Evolutionary conservation across 805 yeast genomes (phyloP).

Genomic region (Hanseniaspora taiwanica): DNA sequence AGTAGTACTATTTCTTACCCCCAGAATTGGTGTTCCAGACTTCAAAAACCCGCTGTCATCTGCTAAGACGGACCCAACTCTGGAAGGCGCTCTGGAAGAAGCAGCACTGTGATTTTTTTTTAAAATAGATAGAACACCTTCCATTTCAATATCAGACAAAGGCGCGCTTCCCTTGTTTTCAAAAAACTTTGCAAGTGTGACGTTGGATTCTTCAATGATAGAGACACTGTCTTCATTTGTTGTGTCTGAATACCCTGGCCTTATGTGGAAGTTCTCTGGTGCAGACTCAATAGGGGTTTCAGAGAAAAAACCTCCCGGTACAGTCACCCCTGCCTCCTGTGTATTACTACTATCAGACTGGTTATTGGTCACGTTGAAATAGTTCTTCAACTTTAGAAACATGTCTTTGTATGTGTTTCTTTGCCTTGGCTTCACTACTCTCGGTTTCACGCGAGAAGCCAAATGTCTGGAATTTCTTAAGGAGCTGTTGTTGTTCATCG

Average conservation of each 20-base stretch:
- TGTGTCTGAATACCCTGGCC: too few relatives aligned
- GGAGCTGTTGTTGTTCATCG: too few relatives aligned
- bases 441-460: too few relatives aligned
- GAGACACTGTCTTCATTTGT: too few relatives aligned
- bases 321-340: neutral
- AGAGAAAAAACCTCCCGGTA: neutral
- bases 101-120: slow-evolving; percentile 22
- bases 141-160: slow-evolving; percentile 59
- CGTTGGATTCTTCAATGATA: too few relatives aligned
- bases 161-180: slow-evolving; percentile 64
- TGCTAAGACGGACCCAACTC: slow-evolving; percentile 3
- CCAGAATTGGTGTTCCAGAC: neutral
- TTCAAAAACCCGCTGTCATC: neutral
- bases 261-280: too few relatives aligned
- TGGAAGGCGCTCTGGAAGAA: slow-evolving; percentile 1
- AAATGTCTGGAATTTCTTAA: too few relatives aligned
- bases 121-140: slow-evolving; percentile 60
- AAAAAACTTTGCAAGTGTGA: slow-evolving; percentile 55
- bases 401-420: too few relatives aligned
- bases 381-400: neutral
- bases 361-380: neutral
- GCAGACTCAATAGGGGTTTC: slow-evolving; percentile 7
- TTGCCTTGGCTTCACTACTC: too few relatives aligned
- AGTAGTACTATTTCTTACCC: slow-evolving; percentile 4
- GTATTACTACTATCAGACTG: neutral